Evolutionary conservation across 2,329 filamentous ascomycete species (phyloP).

Genomic region (Colletotrichum neosansevieriae): DNA sequence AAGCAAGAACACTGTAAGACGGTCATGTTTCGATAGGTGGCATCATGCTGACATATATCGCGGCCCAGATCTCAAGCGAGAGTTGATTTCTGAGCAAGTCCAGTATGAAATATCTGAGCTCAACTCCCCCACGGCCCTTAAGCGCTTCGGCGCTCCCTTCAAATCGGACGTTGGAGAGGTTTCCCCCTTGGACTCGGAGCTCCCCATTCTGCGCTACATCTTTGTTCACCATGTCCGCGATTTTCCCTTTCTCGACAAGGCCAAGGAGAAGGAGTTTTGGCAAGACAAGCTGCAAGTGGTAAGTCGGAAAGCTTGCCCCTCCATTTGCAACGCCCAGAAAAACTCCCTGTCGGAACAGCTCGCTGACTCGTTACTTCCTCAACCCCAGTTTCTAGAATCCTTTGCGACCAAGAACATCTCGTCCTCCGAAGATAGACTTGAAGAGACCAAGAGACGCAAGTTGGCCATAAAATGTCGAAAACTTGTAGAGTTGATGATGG

Average conservation of each 20-base stretch:
- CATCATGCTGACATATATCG: constrained; percentile 5
- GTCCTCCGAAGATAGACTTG: constrained; percentile 93
- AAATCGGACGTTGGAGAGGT: constrained; percentile 93
- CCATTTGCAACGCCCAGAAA: not conserved
- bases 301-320: constrained; percentile 53
- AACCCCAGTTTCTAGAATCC: constrained; percentile 86
- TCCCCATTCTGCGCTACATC: constrained; percentile 94
- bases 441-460: constrained; percentile 95
- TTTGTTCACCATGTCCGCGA: constrained; percentile 98
- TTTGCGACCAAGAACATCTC: constrained; percentile 98
- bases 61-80: constrained; percentile 86
- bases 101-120: constrained; percentile 91
- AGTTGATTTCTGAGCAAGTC: constrained; percentile 91
- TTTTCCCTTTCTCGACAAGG: constrained; percentile 97
- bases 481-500: constrained; percentile 99
- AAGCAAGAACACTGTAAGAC: constrained; percentile 96
- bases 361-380: constrained; percentile 38
- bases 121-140: constrained; percentile 92
- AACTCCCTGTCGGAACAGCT: constrained; percentile 7
- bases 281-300: constrained; percentile 97
- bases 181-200: constrained; percentile 90
- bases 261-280: constrained; percentile 99
- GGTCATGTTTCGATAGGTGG: not conserved
- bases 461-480: constrained; percentile 94
- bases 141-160: constrained; percentile 96